These are phyloP conservation scores for Camptophora hylomeconis DNA, from an alignment of 2,329 filamentous ascomycete species.

Conservation along the genomic window DNA sequence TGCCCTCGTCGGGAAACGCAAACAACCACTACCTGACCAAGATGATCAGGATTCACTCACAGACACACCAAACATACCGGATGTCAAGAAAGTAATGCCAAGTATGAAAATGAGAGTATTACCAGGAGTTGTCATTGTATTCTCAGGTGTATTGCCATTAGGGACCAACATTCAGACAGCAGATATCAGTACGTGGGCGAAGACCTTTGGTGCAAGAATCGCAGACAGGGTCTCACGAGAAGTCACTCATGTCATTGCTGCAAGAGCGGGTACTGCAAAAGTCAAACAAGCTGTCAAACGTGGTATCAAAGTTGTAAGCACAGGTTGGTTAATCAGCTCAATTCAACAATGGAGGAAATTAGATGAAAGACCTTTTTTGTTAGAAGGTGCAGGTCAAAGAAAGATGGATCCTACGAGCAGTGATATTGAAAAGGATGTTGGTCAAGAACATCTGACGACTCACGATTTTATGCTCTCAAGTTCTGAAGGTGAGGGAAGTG, in stretches of 20 bases:
- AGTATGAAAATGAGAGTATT: slow-evolving; percentile 67
- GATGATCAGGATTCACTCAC: slow-evolving; percentile 8
- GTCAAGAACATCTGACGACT: slow-evolving; percentile 19
- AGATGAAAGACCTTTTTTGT: slow-evolving; percentile 66
- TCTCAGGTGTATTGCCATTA: slow-evolving; percentile 80
- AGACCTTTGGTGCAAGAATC: slow-evolving; percentile 63
- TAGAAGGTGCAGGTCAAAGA: slow-evolving; percentile 45
- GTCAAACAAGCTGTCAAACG: slow-evolving; percentile 74
- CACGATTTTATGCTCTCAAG: slow-evolving; percentile 19
- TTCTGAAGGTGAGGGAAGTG: slow-evolving; percentile 24
- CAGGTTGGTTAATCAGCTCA: slow-evolving; percentile 77
- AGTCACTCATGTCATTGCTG: slow-evolving; percentile 40
- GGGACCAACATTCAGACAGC: slow-evolving; percentile 66
- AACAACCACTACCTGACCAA: slow-evolving; percentile 13
- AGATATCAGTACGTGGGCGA: slow-evolving; percentile 77
- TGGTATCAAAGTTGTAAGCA: slow-evolving; percentile 79
- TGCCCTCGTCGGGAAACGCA: slow-evolving; percentile 20
- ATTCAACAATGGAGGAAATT: slow-evolving; percentile 72
- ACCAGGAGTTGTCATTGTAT: slow-evolving; percentile 62
- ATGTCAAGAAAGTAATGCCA: slow-evolving; percentile 76
- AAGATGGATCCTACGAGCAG: slow-evolving; percentile 20
- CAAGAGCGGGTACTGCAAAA: slow-evolving; percentile 68
- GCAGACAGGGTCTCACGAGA: slow-evolving; percentile 31
- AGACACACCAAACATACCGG: slow-evolving; percentile 51
- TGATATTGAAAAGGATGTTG: slow-evolving; percentile 32